phyloP scores from a whole-genome alignment of 306 rosid species.

The Lagenaria siceraria region DNA sequence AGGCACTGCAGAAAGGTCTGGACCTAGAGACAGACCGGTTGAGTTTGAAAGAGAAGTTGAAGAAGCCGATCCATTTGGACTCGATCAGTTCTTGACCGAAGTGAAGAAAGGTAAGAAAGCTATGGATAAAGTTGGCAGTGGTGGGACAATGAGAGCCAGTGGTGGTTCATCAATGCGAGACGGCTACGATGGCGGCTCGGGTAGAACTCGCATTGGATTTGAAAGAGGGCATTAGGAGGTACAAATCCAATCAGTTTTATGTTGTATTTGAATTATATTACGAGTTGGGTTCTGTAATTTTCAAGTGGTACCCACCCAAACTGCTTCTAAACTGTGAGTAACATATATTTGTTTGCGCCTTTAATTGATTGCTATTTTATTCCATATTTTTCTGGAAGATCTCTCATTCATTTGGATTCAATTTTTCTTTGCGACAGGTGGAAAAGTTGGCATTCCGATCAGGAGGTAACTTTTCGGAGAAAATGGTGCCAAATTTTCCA shows the following conservation, averaged over 20 bases:
- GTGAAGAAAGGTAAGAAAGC: conserved; percentile 84
- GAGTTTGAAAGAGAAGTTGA: conserved; percentile 74
- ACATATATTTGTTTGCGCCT: neutral
- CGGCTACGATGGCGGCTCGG: conserved; percentile 60
- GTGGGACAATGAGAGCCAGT: conserved; percentile 85
- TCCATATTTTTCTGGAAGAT: neutral
- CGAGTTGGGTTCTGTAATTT: neutral
- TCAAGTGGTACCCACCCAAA: neutral
- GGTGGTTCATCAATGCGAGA: conserved; percentile 78
- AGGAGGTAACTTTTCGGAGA: neutral
- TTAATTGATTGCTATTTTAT: neutral
- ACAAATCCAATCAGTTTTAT: neutral
- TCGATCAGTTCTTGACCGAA: conserved; percentile 74
- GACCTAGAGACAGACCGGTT: conserved; percentile 66
- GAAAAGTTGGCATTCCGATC: neutral
- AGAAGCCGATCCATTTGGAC: conserved; percentile 91
- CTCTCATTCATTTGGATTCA: neutral
- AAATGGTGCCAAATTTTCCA: neutral
- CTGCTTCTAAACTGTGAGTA: neutral
- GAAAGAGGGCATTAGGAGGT: conserved; percentile 49
- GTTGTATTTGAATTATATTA: neutral
- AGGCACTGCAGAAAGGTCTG: conserved; percentile 59
- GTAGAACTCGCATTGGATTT: conserved; percentile 74
- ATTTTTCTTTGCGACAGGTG: neutral
- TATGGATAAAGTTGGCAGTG: conserved; percentile 54